A percentile compares a stretch with the other conserved stretches of the same genome.
These are phyloP conservation scores for Cyberlindnera mrakii DNA, from an alignment of 805 yeast genomes.

Conservation along the genomic window DNA sequence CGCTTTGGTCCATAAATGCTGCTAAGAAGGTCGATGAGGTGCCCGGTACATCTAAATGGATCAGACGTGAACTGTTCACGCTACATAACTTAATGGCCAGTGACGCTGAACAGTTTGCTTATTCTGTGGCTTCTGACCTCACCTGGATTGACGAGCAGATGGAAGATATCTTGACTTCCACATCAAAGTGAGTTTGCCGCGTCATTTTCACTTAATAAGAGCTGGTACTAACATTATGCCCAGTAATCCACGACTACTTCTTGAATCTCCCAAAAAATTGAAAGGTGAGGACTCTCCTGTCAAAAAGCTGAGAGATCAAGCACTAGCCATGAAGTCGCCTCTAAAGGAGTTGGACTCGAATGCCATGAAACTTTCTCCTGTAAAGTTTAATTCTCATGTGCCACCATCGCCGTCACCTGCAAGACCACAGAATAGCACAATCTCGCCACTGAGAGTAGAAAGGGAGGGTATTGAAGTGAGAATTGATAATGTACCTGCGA, in stretches of 20 bases:
- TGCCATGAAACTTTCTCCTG: slow-evolving; percentile 18
- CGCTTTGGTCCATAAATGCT: slow-evolving; percentile 26
- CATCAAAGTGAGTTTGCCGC: slow-evolving; percentile 19
- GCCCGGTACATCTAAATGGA: slow-evolving; percentile 51
- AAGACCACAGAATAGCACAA: neutral
- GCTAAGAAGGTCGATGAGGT: slow-evolving; percentile 24
- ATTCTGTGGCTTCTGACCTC: slow-evolving; percentile 32
- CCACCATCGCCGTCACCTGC: slow-evolving; percentile 3
- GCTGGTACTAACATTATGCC: slow-evolving; percentile 9
- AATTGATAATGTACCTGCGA: too few species aligned
- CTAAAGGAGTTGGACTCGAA: slow-evolving; percentile 15
- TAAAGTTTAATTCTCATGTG: slow-evolving; percentile 10
- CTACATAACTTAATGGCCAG: slow-evolving; percentile 32
- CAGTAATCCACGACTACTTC: slow-evolving; percentile 21
- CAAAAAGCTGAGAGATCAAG: slow-evolving; percentile 18
- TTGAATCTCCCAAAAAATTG: slow-evolving; percentile 23
- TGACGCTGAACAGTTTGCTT: slow-evolving; percentile 34
- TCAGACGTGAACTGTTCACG: slow-evolving; percentile 36
- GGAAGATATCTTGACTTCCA: slow-evolving; percentile 26
- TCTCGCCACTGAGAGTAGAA: neutral
- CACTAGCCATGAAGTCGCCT: slow-evolving; percentile 16
- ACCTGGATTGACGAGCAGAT: slow-evolving; percentile 38
- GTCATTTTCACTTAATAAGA: neutral
- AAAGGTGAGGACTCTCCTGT: slow-evolving; percentile 24
- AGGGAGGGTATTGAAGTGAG: neutral